A percentile compares a stretch with the other conserved stretches of the same genome.
phyloP scores from a whole-genome alignment of 2,329 filamentous ascomycete genomes.

The Exutisphaerella laricina region DNA sequence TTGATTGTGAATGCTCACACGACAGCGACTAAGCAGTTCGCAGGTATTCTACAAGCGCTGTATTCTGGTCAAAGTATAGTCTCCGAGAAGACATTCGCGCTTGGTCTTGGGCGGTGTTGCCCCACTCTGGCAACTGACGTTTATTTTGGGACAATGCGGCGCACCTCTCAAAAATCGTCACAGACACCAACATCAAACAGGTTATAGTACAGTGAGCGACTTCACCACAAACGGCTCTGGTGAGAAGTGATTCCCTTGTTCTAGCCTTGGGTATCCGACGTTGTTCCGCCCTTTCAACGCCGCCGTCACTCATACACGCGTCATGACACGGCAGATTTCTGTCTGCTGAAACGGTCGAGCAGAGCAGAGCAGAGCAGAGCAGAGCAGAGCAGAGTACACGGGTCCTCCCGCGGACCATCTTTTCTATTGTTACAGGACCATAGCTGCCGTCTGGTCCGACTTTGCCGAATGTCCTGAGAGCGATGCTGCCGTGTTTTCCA shows the following conservation, averaged over 20 bases:
- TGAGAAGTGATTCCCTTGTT: slow-evolving; percentile 2
- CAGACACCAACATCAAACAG: neutral
- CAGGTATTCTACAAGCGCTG: too few relatives aligned
- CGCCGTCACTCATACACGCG: neutral
- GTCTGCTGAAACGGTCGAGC: neutral
- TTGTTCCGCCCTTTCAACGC: slow-evolving; percentile 1
- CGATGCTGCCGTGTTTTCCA: slow-evolving; percentile 10
- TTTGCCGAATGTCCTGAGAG: neutral
- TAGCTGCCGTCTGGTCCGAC: neutral
- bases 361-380: too few relatives aligned
- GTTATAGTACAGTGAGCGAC: too few relatives aligned
- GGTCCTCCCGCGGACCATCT: neutral
- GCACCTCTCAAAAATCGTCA: too few relatives aligned
- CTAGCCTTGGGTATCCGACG: neutral
- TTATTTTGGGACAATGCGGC: too few relatives aligned
- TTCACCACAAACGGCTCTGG: too few relatives aligned
- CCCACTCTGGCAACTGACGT: too few relatives aligned
- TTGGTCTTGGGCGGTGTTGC: too few relatives aligned
- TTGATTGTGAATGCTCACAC: slow-evolving; percentile 2
- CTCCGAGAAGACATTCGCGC: too few relatives aligned
- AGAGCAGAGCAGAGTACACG: too few relatives aligned
- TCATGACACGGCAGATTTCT: too few relatives aligned
- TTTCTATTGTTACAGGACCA: neutral
- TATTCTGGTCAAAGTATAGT: too few relatives aligned
- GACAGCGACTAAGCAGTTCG: neutral